phyloP scores from a whole-genome alignment of 1,139 yeast species.

The Pneumocystis canis region DNA sequence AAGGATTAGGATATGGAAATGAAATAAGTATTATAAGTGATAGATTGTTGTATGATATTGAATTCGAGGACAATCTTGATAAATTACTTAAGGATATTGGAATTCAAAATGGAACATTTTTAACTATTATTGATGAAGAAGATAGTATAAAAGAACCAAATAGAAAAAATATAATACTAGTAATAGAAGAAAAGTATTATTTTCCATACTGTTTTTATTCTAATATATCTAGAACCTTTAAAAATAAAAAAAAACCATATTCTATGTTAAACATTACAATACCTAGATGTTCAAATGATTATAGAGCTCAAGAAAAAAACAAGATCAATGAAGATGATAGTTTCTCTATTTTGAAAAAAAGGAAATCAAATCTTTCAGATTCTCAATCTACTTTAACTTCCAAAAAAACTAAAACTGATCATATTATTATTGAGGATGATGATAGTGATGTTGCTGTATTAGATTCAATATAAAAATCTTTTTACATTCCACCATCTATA shows the following conservation, averaged over 20 bases:
- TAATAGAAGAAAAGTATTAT: constrained; percentile 25
- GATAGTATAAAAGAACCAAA: constrained; percentile 28
- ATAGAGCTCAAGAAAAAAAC: neutral
- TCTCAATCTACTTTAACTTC: constrained; percentile 17
- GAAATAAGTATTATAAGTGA: constrained; percentile 55
- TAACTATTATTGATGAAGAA: constrained; percentile 66
- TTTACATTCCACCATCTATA: constrained; percentile 24
- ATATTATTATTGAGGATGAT: constrained; percentile 4
- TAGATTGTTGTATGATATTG: constrained; percentile 64
- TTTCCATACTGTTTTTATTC: neutral
- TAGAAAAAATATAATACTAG: constrained; percentile 53
- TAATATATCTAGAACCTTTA: constrained; percentile 2
- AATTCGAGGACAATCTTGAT: constrained; percentile 65
- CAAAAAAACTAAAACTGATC: constrained; percentile 7
- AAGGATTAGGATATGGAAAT: constrained; percentile 43
- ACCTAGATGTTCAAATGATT: neutral
- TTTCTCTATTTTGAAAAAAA: constrained; percentile 18
- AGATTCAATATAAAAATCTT: constrained; percentile 25
- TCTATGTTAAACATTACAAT: neutral
- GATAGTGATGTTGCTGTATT: constrained; percentile 10
- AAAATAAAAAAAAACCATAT: constrained; percentile 6
- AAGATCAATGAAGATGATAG: constrained; percentile 8
- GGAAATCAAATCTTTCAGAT: constrained; percentile 14
- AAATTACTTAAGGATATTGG: constrained; percentile 41
- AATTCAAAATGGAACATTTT: constrained; percentile 41